A percentile compares a stretch with the other conserved stretches of the same genome.
phyloP scores from a whole-genome alignment of 2,329 filamentous ascomycete genomes.

The Penicillium sp. region DNA sequence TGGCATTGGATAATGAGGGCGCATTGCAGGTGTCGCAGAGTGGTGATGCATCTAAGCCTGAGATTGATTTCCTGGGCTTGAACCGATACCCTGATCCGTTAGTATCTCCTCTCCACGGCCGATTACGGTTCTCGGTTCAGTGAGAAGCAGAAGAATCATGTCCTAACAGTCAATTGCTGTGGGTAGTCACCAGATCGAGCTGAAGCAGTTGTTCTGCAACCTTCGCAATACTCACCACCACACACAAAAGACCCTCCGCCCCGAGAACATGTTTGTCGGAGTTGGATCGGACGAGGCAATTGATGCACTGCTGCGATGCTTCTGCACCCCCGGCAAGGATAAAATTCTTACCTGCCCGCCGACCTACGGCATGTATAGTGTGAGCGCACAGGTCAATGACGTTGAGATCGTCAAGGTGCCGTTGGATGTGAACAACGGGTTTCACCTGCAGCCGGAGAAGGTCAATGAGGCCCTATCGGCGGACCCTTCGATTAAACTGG shows the following conservation, averaged over 20 bases:
- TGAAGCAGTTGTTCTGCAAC: conserved; percentile 86
- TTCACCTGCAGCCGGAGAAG: conserved; percentile 73
- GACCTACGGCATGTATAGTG: conserved; percentile 98
- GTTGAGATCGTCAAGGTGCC: conserved; percentile 86
- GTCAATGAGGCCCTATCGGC: conserved; percentile 70
- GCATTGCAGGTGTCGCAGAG: conserved; percentile 55
- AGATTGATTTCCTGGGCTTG: conserved; percentile 79
- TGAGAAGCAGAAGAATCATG: neutral
- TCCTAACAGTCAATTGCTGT: conserved; percentile 7
- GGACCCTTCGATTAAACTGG: conserved; percentile 76
- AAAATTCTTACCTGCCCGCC: conserved; percentile 94
- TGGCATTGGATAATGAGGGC: conserved; percentile 60
- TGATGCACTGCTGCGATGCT: conserved; percentile 89
- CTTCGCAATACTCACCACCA: conserved; percentile 83
- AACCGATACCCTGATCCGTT: conserved; percentile 92
- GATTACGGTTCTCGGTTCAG: neutral
- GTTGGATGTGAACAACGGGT: conserved; percentile 72
- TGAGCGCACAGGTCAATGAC: conserved; percentile 94
- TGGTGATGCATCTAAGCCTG: conserved; percentile 55
- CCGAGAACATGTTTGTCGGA: conserved; percentile 89
- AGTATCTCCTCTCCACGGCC: conserved; percentile 27
- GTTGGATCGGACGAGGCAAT: conserved; percentile 97
- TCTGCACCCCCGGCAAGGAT: conserved; percentile 85
- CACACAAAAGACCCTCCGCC: conserved; percentile 73
- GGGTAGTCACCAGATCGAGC: conserved; percentile 74